Base-by-base conservation (phyloP, 2,329 filamentous ascomycete genomes). In the Sclerotinia minor region DNA sequence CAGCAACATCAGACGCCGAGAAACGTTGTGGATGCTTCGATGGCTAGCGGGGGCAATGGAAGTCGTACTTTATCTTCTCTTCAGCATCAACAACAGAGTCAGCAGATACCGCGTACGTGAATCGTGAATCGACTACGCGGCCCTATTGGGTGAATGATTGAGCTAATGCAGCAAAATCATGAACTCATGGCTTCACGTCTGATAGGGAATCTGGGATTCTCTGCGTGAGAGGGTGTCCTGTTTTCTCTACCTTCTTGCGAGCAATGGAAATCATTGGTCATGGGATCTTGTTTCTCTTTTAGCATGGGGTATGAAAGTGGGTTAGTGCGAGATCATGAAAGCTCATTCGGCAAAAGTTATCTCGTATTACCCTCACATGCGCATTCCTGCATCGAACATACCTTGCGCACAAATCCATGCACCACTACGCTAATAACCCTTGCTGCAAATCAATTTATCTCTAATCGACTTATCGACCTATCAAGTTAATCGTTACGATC, bases 51-150 rank as follows among this genome's bases (percentile, higher is more conserved):
- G 44, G 64, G 53, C 11, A 57, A 64, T 69, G 72, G 75, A 64
- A 73, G 69, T 71, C 71, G 73, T 67, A 71, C 67, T 69, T 29
- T 74, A 11, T 71, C 74, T 50, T 65, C 68, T 41, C 58, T 61
- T 61, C 73, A 74, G 38, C 65, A 69, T 54, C 67, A 69, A 29
- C 72, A 73, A 44, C 71, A 72, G 65, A 73, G 74, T 76, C 75
- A 76, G 70, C 75, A 75, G 74, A 73, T 75, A 72, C 71, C 72
- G 69, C 73, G 73, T 61, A 68, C 65, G 45, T 67, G 49, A 67
- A 63, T 67, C 73, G 68, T 75, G 71, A 73, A 68, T 24, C 47
- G 64, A 41, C 49, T 66, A 45, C n/a, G 49, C 52, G 38, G 9
- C 63, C 38, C 73, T 69, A 75, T 75, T 75, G 72, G 71, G 44